phyloP scores from a whole-genome alignment of 2,329 filamentous ascomycete species.

The Calonectria pauciramosa region DNA sequence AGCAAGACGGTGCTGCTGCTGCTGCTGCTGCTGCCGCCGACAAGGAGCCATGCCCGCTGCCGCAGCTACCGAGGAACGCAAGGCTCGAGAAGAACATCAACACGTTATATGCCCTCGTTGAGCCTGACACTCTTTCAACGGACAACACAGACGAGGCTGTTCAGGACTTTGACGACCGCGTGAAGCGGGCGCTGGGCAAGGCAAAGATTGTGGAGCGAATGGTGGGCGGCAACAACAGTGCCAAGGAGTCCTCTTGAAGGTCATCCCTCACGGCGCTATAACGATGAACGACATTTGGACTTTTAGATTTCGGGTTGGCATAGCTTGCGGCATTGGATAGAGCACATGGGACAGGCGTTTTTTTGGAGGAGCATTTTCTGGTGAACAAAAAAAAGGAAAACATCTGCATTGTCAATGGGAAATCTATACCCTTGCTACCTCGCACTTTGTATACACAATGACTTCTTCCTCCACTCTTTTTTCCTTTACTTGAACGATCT shows the following conservation, averaged over 20 bases:
- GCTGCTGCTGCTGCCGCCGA: neutral
- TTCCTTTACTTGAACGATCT: slow-evolving; percentile 68
- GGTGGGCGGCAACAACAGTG: slow-evolving; percentile 50
- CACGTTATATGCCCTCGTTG: slow-evolving; percentile 81
- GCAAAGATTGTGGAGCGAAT: slow-evolving; percentile 87
- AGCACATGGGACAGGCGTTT: slow-evolving; percentile 13
- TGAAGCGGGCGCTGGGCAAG: slow-evolving; percentile 88
- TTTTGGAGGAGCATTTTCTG: slow-evolving; percentile 15
- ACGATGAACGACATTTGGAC: slow-evolving; percentile 15
- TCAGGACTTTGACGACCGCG: slow-evolving; percentile 89
- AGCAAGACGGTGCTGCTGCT: slow-evolving; percentile 24
- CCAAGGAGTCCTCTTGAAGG: slow-evolving; percentile 34
- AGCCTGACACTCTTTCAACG: slow-evolving; percentile 82
- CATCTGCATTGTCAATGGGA: slow-evolving; percentile 48
- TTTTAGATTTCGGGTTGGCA: slow-evolving; percentile 23
- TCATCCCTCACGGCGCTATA: slow-evolving; percentile 6
- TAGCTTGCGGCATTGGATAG: slow-evolving; percentile 18
- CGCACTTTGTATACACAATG: slow-evolving; percentile 49
- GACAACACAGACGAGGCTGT: slow-evolving; percentile 91
- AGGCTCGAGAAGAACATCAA: slow-evolving; percentile 83
- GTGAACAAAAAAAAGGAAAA: slow-evolving; percentile 34
- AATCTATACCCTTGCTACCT: slow-evolving; percentile 47
- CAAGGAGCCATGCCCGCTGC: slow-evolving; percentile 44
- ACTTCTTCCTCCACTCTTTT: slow-evolving; percentile 30
- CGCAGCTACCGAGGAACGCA: slow-evolving; percentile 67